phyloP scores from a whole-genome alignment of 495 filamentous ascomycete species.

The Letharia columbiana region DNA sequence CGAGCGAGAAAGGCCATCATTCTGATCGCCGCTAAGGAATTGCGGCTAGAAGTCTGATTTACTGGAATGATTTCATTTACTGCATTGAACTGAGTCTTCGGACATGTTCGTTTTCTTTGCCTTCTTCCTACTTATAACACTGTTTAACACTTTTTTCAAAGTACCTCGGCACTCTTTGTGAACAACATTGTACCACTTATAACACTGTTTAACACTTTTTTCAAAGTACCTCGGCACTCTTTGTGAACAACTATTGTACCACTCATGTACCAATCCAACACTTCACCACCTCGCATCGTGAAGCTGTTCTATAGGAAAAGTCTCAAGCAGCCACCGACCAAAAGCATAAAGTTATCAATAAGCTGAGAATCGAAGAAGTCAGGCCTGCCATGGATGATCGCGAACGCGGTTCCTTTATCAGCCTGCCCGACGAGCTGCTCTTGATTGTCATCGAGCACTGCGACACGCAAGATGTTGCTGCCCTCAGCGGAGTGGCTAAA shows the following conservation, averaged over 20 bases:
- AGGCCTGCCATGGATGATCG: not conserved
- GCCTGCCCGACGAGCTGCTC: not conserved
- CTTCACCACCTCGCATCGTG: no score
- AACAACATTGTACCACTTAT: not conserved
- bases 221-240: not conserved
- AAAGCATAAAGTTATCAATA: not conserved
- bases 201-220: not conserved
- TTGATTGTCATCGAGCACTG: not conserved
- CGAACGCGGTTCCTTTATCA: not conserved
- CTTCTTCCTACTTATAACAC: not conserved
- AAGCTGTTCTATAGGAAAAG: no score
- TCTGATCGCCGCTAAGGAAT: not conserved
- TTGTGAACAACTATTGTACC: not conserved
- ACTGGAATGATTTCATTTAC: no score
- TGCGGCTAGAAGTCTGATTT: not conserved
- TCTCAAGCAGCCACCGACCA: no score
- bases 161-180: not conserved
- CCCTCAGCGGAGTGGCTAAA: not conserved
- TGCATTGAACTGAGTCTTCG: no score
- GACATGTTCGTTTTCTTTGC: no score
- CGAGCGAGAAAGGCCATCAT: not conserved
- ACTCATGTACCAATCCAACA: no score
- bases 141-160: not conserved
- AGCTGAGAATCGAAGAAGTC: not conserved
- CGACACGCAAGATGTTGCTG: not conserved